Evolutionary conservation across 768 basidiomycete genomes (phyloP).

Genomic region (Mrakia hoshinonis): DNA sequence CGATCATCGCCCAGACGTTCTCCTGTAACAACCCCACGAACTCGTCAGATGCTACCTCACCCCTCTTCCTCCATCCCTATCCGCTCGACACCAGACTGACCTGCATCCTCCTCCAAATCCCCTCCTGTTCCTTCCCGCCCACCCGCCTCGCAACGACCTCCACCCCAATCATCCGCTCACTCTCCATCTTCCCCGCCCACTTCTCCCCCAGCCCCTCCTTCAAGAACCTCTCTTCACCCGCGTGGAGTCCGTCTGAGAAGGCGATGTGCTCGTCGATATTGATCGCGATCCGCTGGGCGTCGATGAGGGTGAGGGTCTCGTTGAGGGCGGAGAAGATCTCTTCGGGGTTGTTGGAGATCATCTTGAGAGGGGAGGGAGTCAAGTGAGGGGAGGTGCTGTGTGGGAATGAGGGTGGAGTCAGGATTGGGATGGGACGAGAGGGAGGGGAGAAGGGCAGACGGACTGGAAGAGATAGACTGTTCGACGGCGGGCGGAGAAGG

Average conservation of each 20-base stretch:
- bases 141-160: constrained; percentile 48
- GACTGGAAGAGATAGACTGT: constrained; percentile 49
- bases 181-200: constrained; percentile 45
- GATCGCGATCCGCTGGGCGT: constrained; percentile 46
- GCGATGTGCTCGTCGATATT: constrained; percentile 48
- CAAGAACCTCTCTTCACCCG: constrained; percentile 46
- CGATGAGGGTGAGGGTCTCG: constrained; percentile 37
- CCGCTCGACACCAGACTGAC: neutral
- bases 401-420: neutral
- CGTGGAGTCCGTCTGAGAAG: constrained; percentile 49
- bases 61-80: too few relatives aligned
- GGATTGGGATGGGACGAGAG: constrained; percentile 33
- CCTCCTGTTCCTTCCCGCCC: constrained; percentile 42
- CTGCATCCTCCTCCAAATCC: constrained; percentile 45
- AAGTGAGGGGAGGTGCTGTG: constrained; percentile 44
- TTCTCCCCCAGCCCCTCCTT: constrained; percentile 42
- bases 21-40: constrained; percentile 44
- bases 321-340: constrained; percentile 47
- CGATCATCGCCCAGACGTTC: constrained; percentile 49
- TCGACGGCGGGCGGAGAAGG: constrained; percentile 48
- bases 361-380: constrained; percentile 33
- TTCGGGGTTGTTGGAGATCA: constrained; percentile 48
- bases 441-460: constrained; percentile 29
- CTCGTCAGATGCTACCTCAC: neutral
- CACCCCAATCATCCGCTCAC: constrained; percentile 47